Evolutionary conservation across 345 rosid species (phyloP).

Genomic region (Sisymbrium altissimum): DNA sequence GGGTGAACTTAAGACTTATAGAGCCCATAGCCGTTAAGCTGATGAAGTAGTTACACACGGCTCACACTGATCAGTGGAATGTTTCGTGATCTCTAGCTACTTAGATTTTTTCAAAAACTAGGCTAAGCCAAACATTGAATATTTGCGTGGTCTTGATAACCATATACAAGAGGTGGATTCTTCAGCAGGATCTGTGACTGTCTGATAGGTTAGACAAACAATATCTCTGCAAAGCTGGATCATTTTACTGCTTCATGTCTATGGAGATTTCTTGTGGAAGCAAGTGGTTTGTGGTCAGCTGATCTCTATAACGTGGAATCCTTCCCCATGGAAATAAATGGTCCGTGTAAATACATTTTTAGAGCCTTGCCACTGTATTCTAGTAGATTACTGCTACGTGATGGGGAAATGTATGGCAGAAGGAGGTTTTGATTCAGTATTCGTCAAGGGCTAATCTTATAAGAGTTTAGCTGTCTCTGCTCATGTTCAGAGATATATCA

Average conservation of each 20-base stretch:
- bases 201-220: too few relatives aligned
- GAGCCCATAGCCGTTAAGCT: background rate
- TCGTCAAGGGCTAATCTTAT: background rate
- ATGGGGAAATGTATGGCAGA: background rate
- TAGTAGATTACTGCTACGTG: background rate
- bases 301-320: background rate
- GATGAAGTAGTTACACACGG: conserved; percentile 9
- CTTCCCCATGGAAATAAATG: background rate
- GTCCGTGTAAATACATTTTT: too few relatives aligned
- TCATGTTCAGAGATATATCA: background rate
- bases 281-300: too few relatives aligned
- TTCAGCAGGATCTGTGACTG: background rate
- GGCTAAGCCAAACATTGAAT: background rate
- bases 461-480: background rate
- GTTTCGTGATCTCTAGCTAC: background rate
- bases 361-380: background rate
- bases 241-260: too few relatives aligned
- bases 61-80: background rate
- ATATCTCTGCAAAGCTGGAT: too few relatives aligned
- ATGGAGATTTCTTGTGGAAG: too few relatives aligned
- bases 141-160: background rate
- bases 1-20: background rate
- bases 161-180: background rate
- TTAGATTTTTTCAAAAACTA: background rate
- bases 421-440: background rate